Conservation (phyloP, 768 basidiomycete genomes). For the Suillus plorans region DNA sequence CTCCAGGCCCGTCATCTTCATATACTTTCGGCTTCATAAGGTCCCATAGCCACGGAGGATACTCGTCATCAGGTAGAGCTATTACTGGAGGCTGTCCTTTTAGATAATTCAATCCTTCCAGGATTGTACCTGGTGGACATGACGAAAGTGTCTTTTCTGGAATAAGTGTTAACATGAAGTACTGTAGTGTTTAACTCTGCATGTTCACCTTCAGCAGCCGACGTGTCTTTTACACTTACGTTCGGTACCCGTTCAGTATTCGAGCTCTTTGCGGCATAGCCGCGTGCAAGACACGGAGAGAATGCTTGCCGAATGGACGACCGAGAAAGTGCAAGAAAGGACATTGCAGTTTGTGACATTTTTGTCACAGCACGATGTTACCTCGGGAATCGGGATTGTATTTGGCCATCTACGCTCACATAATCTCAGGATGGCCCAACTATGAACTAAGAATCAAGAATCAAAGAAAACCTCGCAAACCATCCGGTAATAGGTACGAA, state of each 20-base stretch:
- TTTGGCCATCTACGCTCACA: no score
- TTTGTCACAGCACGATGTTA: not conserved
- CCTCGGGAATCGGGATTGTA: no score
- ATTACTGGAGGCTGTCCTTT: slow-evolving; percentile 79
- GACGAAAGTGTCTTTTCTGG: slow-evolving; percentile 48
- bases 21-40: slow-evolving; percentile 59
- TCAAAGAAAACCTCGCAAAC: no score
- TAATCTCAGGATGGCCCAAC: no score
- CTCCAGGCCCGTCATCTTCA: slow-evolving; percentile 74
- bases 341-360: slow-evolving; percentile 14
- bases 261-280: slow-evolving; percentile 13
- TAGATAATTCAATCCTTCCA: slow-evolving; percentile 81
- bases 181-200: not conserved
- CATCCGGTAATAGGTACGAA: no score
- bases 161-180: not conserved
- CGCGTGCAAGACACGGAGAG: slow-evolving; percentile 13
- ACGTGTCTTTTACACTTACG: slow-evolving; percentile 5
- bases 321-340: slow-evolving; percentile 15
- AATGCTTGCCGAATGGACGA: slow-evolving; percentile 13
- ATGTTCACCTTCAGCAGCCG: slow-evolving; percentile 16
- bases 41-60: slow-evolving; percentile 90
- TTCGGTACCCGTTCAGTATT: slow-evolving; percentile 4
- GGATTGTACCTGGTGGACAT: slow-evolving; percentile 68
- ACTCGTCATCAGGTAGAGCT: slow-evolving; percentile 77
- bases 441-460: no score